A percentile compares a stretch with the other conserved stretches of the same genome.
Evolutionary conservation across 495 filamentous ascomycete species (phyloP).

Genomic region (Penicillium taxi): DNA sequence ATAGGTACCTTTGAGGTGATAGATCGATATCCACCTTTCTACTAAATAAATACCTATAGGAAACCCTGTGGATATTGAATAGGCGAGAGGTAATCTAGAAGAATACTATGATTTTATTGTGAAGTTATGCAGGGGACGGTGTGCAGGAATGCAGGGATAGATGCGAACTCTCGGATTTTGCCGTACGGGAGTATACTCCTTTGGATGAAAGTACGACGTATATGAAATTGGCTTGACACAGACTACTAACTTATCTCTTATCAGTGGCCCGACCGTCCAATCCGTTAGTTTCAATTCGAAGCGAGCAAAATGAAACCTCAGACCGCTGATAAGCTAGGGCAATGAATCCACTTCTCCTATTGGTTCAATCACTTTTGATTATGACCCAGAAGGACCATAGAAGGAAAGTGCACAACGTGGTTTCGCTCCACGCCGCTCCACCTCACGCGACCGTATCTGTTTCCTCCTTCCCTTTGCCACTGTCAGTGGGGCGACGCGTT

Average conservation of each 20-base stretch:
- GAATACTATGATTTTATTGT: too few relatives aligned
- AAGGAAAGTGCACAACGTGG: constrained; percentile 9
- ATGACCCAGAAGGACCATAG: not conserved
- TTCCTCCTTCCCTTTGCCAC: constrained; percentile 15
- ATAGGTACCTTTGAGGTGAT: too few relatives aligned
- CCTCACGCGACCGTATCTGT: constrained; percentile 11
- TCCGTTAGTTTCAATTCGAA: constrained; percentile 3
- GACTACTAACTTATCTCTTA: constrained; percentile 7
- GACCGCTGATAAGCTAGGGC: constrained; percentile 17
- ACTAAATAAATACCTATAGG: too few relatives aligned
- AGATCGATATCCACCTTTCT: too few relatives aligned
- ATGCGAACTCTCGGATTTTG: too few relatives aligned
- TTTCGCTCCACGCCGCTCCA: constrained; percentile 12
- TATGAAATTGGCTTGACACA: constrained; percentile 5
- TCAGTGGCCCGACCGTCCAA: constrained; percentile 6
- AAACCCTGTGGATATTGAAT: too few relatives aligned
- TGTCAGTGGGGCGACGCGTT: constrained; percentile 13
- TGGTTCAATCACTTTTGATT: not conserved
- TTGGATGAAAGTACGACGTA: too few relatives aligned
- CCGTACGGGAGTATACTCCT: too few relatives aligned
- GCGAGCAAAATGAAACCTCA: constrained; percentile 13
- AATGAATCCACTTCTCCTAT: not conserved
- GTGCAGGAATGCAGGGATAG: too few relatives aligned
- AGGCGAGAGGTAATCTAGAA: too few relatives aligned
- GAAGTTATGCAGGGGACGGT: too few relatives aligned